phyloP scores from a whole-genome alignment of 305 asterid genomes.

The Rubia peregrina region DNA sequence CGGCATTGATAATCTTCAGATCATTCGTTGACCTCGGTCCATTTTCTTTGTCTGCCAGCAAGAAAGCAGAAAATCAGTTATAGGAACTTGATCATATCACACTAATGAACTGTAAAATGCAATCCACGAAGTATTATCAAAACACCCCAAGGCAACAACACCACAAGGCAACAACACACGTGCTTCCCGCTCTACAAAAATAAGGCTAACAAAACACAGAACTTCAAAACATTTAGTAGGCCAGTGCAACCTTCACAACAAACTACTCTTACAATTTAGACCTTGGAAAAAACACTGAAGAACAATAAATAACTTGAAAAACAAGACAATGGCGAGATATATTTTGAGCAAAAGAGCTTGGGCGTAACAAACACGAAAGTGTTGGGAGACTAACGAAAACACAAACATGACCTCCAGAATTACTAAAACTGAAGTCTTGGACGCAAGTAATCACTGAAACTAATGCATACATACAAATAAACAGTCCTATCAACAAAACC shows the following conservation, averaged over 20 bases:
- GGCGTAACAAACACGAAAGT: not conserved
- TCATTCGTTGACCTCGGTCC: slow-evolving; percentile 72
- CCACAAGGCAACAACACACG: not conserved
- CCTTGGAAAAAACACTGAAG: not conserved
- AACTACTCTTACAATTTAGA: not conserved
- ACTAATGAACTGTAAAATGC: not conserved
- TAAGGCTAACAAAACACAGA: not conserved
- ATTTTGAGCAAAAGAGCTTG: not conserved
- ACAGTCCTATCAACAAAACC: not conserved
- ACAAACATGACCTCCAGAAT: not conserved
- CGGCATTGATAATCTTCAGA: slow-evolving; percentile 80
- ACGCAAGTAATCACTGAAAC: not conserved
- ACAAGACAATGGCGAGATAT: not conserved
- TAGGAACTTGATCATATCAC: not conserved
- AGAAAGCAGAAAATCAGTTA: not conserved
- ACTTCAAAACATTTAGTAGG: not conserved
- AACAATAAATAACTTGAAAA: not conserved
- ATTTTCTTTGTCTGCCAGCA: slow-evolving; percentile 56
- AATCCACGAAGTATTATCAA: not conserved
- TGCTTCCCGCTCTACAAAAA: not conserved
- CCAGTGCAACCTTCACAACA: not conserved
- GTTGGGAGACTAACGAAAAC: not conserved
- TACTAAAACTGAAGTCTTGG: not conserved
- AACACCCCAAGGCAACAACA: not conserved
- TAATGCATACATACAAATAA: not conserved